Conservation (phyloP, 768 basidiomycete species). For the Boletales sp. region DNA sequence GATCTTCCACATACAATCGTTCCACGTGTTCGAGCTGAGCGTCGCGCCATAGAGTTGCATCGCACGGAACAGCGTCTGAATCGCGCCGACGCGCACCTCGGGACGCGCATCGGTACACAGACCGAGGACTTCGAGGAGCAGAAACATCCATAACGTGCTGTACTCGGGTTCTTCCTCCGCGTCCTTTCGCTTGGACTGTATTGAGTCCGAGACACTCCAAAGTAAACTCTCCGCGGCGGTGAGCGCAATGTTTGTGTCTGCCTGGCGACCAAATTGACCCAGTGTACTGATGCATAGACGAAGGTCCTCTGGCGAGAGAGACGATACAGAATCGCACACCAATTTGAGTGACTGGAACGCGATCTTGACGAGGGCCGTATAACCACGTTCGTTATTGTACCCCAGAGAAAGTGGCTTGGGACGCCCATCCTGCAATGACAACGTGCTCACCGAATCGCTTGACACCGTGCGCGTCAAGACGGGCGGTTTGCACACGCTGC, state of each 20-base stretch:
- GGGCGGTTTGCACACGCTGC: slow-evolving; percentile 74
- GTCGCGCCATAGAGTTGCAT: slow-evolving; percentile 92
- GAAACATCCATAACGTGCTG: slow-evolving; percentile 90
- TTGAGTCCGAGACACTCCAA: slow-evolving; percentile 95
- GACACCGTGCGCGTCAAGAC: slow-evolving; percentile 35
- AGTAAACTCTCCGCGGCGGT: slow-evolving; percentile 90
- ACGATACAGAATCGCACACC: slow-evolving; percentile 89
- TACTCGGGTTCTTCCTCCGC: slow-evolving; percentile 64
- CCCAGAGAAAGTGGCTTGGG: slow-evolving; percentile 51
- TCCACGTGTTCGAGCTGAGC: slow-evolving; percentile 80
- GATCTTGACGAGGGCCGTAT: slow-evolving; percentile 77
- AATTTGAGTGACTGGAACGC: slow-evolving; percentile 93
- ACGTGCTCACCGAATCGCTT: slow-evolving; percentile 40
- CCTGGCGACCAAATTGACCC: slow-evolving; percentile 87
- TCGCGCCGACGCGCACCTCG: slow-evolving; percentile 90
- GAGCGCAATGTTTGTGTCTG: slow-evolving; percentile 93
- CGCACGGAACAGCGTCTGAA: slow-evolving; percentile 92
- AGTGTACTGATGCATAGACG: slow-evolving; percentile 87
- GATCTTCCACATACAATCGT: slow-evolving; percentile 87
- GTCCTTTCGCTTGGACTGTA: slow-evolving; percentile 78
- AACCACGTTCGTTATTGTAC: slow-evolving; percentile 62
- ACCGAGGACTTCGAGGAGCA: slow-evolving; percentile 78
- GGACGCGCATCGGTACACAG: slow-evolving; percentile 78
- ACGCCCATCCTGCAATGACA: slow-evolving; percentile 37
- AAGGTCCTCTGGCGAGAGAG: slow-evolving; percentile 76